A percentile compares a stretch with the other conserved stretches of the same genome.
Conservation (phyloP, 352 stramenopile genomes). For the Pythium scleroteichum region DNA sequence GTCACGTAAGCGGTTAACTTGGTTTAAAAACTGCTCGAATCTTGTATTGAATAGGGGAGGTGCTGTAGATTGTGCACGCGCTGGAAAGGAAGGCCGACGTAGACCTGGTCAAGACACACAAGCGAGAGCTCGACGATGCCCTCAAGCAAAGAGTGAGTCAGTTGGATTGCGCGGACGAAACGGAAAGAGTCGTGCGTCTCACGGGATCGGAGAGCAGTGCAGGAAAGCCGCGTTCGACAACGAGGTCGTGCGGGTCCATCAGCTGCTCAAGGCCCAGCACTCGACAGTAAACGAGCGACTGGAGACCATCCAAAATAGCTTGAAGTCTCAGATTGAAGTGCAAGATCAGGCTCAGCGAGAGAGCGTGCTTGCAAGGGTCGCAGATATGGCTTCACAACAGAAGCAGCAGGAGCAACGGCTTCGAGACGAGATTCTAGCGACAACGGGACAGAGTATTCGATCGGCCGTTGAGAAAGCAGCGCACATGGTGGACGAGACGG, state of each 20-base stretch:
- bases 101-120: conserved; percentile 32
- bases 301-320: conserved; percentile 17
- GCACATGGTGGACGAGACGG: not conserved
- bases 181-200: too few relatives aligned
- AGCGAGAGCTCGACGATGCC: conserved; percentile 36
- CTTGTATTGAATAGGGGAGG: too few relatives aligned
- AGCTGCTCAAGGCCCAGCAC: conserved; percentile 35
- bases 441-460: not conserved
- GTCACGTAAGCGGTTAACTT: conserved; percentile 29
- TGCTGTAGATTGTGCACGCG: conserved; percentile 32
- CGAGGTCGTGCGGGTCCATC: conserved; percentile 44
- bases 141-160: conserved; percentile 45
- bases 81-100: conserved; percentile 55
- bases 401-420: conserved; percentile 2
- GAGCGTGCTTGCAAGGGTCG: not conserved
- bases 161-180: too few relatives aligned
- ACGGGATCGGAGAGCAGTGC: too few relatives aligned
- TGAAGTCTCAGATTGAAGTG: too few relatives aligned
- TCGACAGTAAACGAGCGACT: conserved; percentile 23
- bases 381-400: not conserved
- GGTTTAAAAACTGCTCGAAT: too few relatives aligned
- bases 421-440: not conserved
- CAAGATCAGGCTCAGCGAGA: too few relatives aligned
- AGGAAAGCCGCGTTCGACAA: conserved; percentile 52
- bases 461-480: not conserved